Percentiles rank a stretch among this genome's conserved stretches.
phyloP scores from a whole-genome alignment of 176 grass and related monocot genomes.

The Metroxylon sagu region DNA sequence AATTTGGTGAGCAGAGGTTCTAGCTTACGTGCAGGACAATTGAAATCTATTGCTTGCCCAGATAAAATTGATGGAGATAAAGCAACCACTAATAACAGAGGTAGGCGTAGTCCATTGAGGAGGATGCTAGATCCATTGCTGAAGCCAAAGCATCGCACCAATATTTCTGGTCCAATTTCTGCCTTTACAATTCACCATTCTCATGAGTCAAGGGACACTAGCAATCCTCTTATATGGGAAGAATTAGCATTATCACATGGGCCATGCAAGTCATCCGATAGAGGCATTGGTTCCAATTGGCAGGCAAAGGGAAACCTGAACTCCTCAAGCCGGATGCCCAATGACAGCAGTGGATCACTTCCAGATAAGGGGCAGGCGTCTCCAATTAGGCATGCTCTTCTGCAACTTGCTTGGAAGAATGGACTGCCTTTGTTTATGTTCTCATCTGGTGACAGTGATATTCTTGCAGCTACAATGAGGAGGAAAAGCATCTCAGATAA shows the following conservation, averaged over 20 bases:
- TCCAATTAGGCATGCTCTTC: conserved; percentile 61
- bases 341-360: conserved; percentile 34
- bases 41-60: conserved; percentile 10
- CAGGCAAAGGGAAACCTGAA: conserved; percentile 22
- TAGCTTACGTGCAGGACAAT: conserved; percentile 15
- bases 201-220: conserved; percentile 16
- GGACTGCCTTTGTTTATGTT: conserved; percentile 89
- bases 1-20: conserved; percentile 46
- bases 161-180: conserved; percentile 29
- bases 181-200: conserved; percentile 37
- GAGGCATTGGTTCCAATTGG: conserved; percentile 28
- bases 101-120: conserved; percentile 82
- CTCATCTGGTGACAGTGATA: conserved; percentile 63
- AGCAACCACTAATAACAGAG: conserved; percentile 42
- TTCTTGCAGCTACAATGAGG: conserved; percentile 67
- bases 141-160: conserved; percentile 38
- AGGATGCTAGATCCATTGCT: conserved; percentile 90
- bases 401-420: conserved; percentile 81
- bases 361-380: conserved; percentile 34
- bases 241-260: conserved; percentile 21
- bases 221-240: conserved; percentile 29
- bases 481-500: conserved; percentile 29
- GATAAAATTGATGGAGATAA: conserved; percentile 46
- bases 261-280: conserved; percentile 42
- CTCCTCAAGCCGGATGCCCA: conserved; percentile 11